A percentile compares a stretch with the other conserved stretches of the same genome.
Conservation (phyloP, 805 yeast genomes). For the Phaffomyces antillensis region DNA sequence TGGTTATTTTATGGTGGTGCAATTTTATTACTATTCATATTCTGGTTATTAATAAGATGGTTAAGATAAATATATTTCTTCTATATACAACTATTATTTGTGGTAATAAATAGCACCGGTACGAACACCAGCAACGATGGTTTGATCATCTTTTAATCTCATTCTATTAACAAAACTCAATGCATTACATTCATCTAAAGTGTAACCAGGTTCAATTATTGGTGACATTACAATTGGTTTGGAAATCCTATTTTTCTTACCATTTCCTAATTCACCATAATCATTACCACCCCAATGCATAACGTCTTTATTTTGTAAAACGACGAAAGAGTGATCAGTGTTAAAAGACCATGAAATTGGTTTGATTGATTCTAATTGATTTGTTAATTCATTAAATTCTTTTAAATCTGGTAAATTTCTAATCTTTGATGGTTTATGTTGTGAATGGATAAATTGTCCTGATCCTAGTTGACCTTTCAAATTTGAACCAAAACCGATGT, state of each 20-base stretch:
- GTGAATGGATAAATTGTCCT: constrained; percentile 69
- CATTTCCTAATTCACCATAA: constrained; percentile 78
- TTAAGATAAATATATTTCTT: constrained; percentile 35
- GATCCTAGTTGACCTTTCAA: constrained; percentile 80
- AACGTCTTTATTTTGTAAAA: constrained; percentile 57
- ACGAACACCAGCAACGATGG: constrained; percentile 52
- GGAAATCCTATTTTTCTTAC: constrained; percentile 55
- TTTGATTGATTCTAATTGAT: constrained; percentile 36
- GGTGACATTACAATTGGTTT: constrained; percentile 49
- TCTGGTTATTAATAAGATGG: constrained; percentile 61
- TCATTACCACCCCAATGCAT: constrained; percentile 82
- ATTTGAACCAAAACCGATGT: constrained; percentile 77
- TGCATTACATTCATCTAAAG: constrained; percentile 25
- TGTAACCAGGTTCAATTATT: constrained; percentile 45
- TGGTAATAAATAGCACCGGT: constrained; percentile 58
- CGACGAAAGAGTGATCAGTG: constrained; percentile 54
- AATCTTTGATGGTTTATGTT: constrained; percentile 56
- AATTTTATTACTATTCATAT: constrained; percentile 49
- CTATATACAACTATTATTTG: neutral
- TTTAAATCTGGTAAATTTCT: constrained; percentile 31
- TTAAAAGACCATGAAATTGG: constrained; percentile 53
- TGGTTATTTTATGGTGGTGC: constrained; percentile 79
- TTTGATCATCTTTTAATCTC: constrained; percentile 45
- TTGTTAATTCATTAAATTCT: constrained; percentile 46
- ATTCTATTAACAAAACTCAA: constrained; percentile 38